Evolutionary conservation across 805 yeast genomes (phyloP), one percentile per base, ranked within the genome.

Genomic region (Sugiyamaella floridensis): DNA sequence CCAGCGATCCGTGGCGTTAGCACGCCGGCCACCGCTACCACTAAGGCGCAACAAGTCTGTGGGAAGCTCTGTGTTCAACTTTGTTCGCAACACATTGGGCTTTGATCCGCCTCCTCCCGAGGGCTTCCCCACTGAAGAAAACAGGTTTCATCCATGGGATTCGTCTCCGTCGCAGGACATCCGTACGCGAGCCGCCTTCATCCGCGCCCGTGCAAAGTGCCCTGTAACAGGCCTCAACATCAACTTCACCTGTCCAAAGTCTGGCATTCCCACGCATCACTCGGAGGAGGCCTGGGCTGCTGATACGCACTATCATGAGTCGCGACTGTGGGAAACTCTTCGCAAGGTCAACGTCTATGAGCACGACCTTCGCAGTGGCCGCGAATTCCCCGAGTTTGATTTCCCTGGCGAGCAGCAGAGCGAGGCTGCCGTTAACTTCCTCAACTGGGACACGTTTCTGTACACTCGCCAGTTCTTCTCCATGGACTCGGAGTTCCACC

Each of bases 261-360:
- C 96, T 4, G 99, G 99, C 2, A 89, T 93, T 48, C 99, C 99
- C 20, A 93, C 99, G 3, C 99, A 93, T 68, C 95, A 88, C 65
- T 82, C 88, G 18, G 76, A 77, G 64, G 89, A 85, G 58, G 97
- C 96, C 1, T 93, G 97, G 96, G 83, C 83, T 63, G 70, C 73
- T 51, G 98, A 93, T 67, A 72, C 64, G 7, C 81, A 78, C 20
- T 90, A 90, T 67, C 97, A 88, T 63, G 63, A 71, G 20, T 65
- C 79, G 22, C 78, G 82, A 61, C 80, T 75, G 57, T 86, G 86
- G 68, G 87, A 89, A 63, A 70, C 80, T 44, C 77, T 93, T 73
- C 85, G 84, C 63, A 85, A 86, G 71, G 97, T 88, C 43, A 93
- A 93, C 69, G 80, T 87, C 49, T 92, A 83, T 69, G 99, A 93